Evolutionary conservation across 768 basidiomycete genomes (phyloP), one percentile per base, ranked within the genome.

Genomic region (Rhodotorula paludigena): DNA sequence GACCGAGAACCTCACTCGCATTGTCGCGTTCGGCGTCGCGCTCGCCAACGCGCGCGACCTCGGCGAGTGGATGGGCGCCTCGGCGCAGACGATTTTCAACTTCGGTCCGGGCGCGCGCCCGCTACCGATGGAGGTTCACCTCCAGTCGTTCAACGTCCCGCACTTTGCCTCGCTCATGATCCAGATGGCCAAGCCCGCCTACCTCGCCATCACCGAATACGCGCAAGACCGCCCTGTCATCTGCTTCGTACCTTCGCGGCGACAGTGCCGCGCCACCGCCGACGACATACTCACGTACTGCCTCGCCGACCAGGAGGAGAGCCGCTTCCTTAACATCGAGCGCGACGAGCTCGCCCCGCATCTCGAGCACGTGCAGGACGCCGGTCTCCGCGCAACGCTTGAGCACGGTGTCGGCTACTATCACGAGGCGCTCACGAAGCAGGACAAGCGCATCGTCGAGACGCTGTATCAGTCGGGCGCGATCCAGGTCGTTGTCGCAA

Each of bases 141-240:
- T 99, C 14, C 96, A 99, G 76, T 92, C 89, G 48, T 99, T 96
- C 82, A 85, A 85, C 35, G 90, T 92, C 53, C 90, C 92, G n/a
- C 96, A 98, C 76, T 96, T 94, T 85, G 92, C 96, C 0, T 96
- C 92, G 0, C 82, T 99, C 48, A 98, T 99, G 94, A 91, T 98
- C 66, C 85, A 92, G 52, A 98, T 99, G 96, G 92, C 93, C 15
- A 98, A 98, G 77, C 96, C 96, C 0, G 90, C 94, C 0, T 98
- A 97, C 77, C 84, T 98, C 12, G 87, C 93, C 38, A 88, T 97
- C 67, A 81, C 86, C 51, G 94, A 99, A 76, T 87, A 92, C 71
- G 87, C 96, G 0, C 83, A 86, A 0, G 82, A 84, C 8, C 90
- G 89, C 74, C 93, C 93, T 0, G 90, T 92, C 69, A 88, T 98